Evolutionary conservation across 768 basidiomycete species (phyloP).

Genomic region (Nidularia pulvinata): DNA sequence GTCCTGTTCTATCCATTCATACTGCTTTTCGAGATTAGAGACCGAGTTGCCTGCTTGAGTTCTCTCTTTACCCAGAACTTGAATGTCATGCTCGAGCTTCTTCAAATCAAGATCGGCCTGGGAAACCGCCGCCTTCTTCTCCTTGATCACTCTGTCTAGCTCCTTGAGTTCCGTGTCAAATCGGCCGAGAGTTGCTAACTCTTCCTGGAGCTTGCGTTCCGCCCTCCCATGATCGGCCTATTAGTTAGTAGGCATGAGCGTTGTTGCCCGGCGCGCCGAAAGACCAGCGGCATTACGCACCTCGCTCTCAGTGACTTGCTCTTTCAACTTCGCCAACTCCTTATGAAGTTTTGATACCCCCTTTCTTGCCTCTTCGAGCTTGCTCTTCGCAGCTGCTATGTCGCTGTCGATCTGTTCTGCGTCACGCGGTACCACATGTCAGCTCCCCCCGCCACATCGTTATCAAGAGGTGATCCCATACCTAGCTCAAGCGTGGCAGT

Average conservation of each 20-base stretch:
- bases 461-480: slow-evolving; percentile 21
- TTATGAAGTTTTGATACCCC: slow-evolving; percentile 54
- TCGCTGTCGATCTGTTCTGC: slow-evolving; percentile 84
- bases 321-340: slow-evolving; percentile 61
- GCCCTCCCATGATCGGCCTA: slow-evolving; percentile 64
- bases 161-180: slow-evolving; percentile 90
- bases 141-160: slow-evolving; percentile 81
- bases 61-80: slow-evolving; percentile 64
- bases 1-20: slow-evolving; percentile 90
- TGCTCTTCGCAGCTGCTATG: slow-evolving; percentile 49
- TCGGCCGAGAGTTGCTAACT: slow-evolving; percentile 82
- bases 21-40: slow-evolving; percentile 73
- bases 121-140: slow-evolving; percentile 69
- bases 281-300: slow-evolving; percentile 20
- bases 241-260: neutral
- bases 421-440: slow-evolving; percentile 5
- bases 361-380: slow-evolving; percentile 35
- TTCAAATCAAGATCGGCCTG: slow-evolving; percentile 68
- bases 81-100: slow-evolving; percentile 70
- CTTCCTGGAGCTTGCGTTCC: slow-evolving; percentile 74
- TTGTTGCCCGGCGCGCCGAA: neutral
- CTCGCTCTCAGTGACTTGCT: slow-evolving; percentile 44
- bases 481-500: slow-evolving; percentile 88
- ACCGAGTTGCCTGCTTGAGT: slow-evolving; percentile 48
- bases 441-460: neutral